phyloP scores from a whole-genome alignment of 2,329 filamentous ascomycete species.

The Penicillium sclerotigenum region DNA sequence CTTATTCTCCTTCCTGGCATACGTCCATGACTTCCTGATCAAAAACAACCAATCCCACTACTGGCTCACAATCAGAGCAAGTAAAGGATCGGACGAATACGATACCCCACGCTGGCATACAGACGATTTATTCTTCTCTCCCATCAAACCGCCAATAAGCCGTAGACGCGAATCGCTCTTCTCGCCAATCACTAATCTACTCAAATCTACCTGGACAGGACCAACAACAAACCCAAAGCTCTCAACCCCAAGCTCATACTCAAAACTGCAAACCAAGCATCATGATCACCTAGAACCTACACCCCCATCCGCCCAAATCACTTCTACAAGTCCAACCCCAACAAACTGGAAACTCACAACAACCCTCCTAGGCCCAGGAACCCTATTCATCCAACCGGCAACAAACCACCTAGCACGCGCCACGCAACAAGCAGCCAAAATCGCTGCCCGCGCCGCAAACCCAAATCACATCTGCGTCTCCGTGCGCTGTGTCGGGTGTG shows the following conservation, averaged over 20 bases:
- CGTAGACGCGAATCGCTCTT: slow-evolving; percentile 1
- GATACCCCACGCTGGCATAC: slow-evolving; percentile 50
- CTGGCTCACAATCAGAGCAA: slow-evolving; percentile 50
- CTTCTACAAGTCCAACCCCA: slow-evolving; percentile 17
- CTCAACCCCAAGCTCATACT: background rate
- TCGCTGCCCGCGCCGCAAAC: slow-evolving; percentile 19
- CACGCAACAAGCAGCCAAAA: slow-evolving; percentile 32
- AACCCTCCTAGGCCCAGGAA: slow-evolving; percentile 48
- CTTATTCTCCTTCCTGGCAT: slow-evolving; percentile 43
- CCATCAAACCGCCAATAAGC: slow-evolving; percentile 15
- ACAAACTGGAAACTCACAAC: slow-evolving; percentile 52
- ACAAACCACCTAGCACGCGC: slow-evolving; percentile 35
- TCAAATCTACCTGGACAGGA: background rate
- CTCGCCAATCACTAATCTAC: background rate
- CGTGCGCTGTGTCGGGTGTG: slow-evolving; percentile 47
- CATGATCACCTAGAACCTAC: background rate
- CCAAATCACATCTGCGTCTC: slow-evolving; percentile 43
- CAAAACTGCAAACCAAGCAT: background rate
- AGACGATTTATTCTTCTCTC: slow-evolving; percentile 48
- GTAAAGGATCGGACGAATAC: slow-evolving; percentile 44
- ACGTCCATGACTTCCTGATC: slow-evolving; percentile 39
- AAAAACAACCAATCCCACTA: slow-evolving; percentile 42
- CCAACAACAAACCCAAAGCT: background rate
- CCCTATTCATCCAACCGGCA: slow-evolving; percentile 43
- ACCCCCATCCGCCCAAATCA: slow-evolving; percentile 1